Base-by-base conservation (phyloP, 2,329 filamentous ascomycete genomes). In the Colletotrichum filicis region DNA sequence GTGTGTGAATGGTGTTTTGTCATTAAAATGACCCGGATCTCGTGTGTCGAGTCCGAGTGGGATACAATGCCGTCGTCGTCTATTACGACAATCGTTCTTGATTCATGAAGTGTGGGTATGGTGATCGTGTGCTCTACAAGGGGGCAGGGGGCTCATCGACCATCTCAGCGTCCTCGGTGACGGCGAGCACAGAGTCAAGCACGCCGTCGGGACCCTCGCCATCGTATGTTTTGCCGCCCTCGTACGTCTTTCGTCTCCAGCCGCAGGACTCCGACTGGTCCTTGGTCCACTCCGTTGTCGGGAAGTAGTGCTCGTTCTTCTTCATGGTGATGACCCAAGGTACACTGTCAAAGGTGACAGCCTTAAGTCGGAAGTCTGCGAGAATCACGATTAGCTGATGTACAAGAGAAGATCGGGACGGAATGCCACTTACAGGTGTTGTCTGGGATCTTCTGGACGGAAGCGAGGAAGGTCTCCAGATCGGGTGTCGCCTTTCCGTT, bases 251-350 rank as follows among this genome's bases (percentile, higher is more conserved):
- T 49, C 91, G 85, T 66, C 86, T 86, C 91, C 91, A 93, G 62
- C 91, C 91, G 75, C 88, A 91, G 1, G 86, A 82, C 75, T 91
- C 89, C 7, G 83, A 83, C 16, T 83, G 79, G 75, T 93, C 91
- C 81, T 92, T 92, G 82, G 91, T 89, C 87, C 91, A 92, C 78
- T 93, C 92, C 82, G 91, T 89, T 0, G 91, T 93, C 0, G 92
- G 91, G 83, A 93, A 93, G 82, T 99, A 99, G 83, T 99, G 97
- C 81, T 99, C 96, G 78, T 98, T 98, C 90, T 98, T 98, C 91
- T 99, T 99, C 94, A 99, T 98, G 9, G 97, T 99, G 52, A 97
- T 94, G n/a, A 99, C 95, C 95, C 97, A 99, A 4, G 96, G 96
- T 11, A 99, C 95, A 79, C 97, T 97, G 82, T 99, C 97, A 79